Evolutionary conservation across 1,139 yeast genomes (phyloP).

Genomic region (Yamadazyma dendronema): DNA sequence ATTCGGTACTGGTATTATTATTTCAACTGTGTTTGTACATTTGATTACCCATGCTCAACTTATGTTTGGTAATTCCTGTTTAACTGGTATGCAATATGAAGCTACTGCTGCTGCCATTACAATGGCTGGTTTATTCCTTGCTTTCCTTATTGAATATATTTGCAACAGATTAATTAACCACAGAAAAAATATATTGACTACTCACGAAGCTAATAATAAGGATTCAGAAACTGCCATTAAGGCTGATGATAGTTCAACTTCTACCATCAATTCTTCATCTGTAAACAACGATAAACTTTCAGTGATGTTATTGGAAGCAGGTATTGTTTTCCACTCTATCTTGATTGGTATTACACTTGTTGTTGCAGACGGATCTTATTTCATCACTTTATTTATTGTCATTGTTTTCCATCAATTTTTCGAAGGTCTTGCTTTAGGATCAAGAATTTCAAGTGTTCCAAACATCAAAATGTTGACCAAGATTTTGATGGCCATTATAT

Average conservation of each 20-base stretch:
- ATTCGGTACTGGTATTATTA: slow-evolving; percentile 27
- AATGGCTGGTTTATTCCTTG: slow-evolving; percentile 31
- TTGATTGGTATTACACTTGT: slow-evolving; percentile 25
- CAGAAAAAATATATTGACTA: slow-evolving; percentile 8
- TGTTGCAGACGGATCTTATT: slow-evolving; percentile 26
- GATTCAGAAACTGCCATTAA: neutral
- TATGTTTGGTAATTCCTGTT: slow-evolving; percentile 28
- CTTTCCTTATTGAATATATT: slow-evolving; percentile 29
- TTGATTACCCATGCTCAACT: slow-evolving; percentile 18
- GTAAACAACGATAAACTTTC: slow-evolving; percentile 14
- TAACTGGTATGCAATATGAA: slow-evolving; percentile 22
- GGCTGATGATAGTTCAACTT: slow-evolving; percentile 2
- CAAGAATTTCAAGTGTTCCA: slow-evolving; percentile 23
- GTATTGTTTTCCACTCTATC: slow-evolving; percentile 27
- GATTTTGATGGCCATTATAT: slow-evolving; percentile 18
- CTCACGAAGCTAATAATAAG: slow-evolving; percentile 3
- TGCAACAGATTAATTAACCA: slow-evolving; percentile 10
- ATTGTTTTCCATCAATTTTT: slow-evolving; percentile 41
- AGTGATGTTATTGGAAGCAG: slow-evolving; percentile 21
- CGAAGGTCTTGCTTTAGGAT: slow-evolving; percentile 42
- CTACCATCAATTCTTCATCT: neutral
- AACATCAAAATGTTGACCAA: slow-evolving; percentile 10
- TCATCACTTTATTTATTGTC: slow-evolving; percentile 33
- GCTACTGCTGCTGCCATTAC: slow-evolving; percentile 30
- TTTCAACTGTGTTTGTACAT: slow-evolving; percentile 29